phyloP scores from a whole-genome alignment of 2,329 filamentous ascomycete species.

The Xylariaceae sp. region DNA sequence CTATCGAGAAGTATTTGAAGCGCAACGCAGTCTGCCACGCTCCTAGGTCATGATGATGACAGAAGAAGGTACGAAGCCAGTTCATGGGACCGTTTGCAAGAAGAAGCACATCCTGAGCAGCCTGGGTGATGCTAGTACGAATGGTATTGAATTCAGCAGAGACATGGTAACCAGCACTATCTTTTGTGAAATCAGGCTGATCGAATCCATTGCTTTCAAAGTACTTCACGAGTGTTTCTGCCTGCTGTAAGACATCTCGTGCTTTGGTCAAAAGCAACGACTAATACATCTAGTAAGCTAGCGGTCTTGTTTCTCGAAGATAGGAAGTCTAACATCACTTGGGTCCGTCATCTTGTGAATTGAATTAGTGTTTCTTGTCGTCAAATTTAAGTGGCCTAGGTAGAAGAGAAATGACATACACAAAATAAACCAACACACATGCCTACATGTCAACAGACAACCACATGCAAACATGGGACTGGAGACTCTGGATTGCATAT shows the following conservation, averaged over 20 bases:
- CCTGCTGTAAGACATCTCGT: constrained; percentile 5
- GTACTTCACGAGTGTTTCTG: constrained; percentile 10
- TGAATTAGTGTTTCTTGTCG: too few species aligned
- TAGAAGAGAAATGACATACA: too few species aligned
- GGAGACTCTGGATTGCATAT: too few species aligned
- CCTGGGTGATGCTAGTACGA: constrained; percentile 7
- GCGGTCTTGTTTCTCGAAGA: too few species aligned
- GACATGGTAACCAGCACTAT: constrained; percentile 4
- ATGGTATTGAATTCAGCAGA: constrained; percentile 7
- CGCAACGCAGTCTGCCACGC: constrained; percentile 13
- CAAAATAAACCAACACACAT: too few species aligned
- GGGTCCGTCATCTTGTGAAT: too few species aligned
- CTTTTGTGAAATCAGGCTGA: constrained; percentile 6
- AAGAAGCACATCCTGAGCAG: constrained; percentile 8
- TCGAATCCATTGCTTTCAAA: constrained; percentile 7
- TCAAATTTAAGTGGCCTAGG: too few species aligned
- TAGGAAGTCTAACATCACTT: too few species aligned
- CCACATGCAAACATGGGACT: too few species aligned
- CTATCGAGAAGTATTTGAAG: constrained; percentile 12
- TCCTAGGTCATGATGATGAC: constrained; percentile 6
- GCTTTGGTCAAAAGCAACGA: constrained; percentile 9
- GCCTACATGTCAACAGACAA: too few species aligned
- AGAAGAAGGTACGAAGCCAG: constrained; percentile 14
- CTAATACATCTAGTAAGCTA: too few species aligned
- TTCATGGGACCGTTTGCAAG: constrained; percentile 9